Conservation (phyloP, 1,284 basidiomycete species). For the Heterobasidion irregulare region DNA sequence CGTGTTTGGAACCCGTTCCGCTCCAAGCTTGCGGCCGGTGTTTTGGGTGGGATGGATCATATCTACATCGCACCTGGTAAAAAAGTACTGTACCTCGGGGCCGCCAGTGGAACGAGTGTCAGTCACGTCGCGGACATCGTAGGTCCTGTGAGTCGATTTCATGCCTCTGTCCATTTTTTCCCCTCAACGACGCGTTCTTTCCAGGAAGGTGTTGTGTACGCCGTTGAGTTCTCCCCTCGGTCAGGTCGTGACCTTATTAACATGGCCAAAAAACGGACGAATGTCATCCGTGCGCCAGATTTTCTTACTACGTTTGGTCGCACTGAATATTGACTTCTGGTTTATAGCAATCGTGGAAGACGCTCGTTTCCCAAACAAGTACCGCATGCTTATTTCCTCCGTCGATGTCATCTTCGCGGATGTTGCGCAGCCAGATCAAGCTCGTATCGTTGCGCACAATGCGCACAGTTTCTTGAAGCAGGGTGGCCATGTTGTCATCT, state of each 20-base stretch:
- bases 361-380: slow-evolving; percentile 90
- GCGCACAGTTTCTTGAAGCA: slow-evolving; percentile 97
- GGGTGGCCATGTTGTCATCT: slow-evolving; percentile 89
- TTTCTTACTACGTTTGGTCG: background rate
- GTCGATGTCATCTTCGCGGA: slow-evolving; percentile 98
- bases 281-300: slow-evolving; percentile 83
- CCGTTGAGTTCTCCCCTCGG: slow-evolving; percentile 96
- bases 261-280: slow-evolving; percentile 99
- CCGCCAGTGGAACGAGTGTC: slow-evolving; percentile 94
- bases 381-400: slow-evolving; percentile 89
- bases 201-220: slow-evolving; percentile 93
- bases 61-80: slow-evolving; percentile 93
- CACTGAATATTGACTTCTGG: background rate
- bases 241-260: slow-evolving; percentile 97
- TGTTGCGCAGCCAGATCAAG: slow-evolving; percentile 98
- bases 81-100: slow-evolving; percentile 97
- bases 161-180: slow-evolving; percentile 9
- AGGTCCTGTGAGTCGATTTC: slow-evolving; percentile 66
- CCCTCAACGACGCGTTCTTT: slow-evolving; percentile 3
- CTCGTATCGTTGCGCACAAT: slow-evolving; percentile 90
- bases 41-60: slow-evolving; percentile 91
- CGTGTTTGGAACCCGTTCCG: slow-evolving; percentile 99
- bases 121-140: slow-evolving; percentile 99
- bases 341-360: slow-evolving; percentile 89
- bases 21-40: slow-evolving; percentile 94